phyloP scores from a whole-genome alignment of 306 rosid genomes.

The Dryas alaskensis region DNA sequence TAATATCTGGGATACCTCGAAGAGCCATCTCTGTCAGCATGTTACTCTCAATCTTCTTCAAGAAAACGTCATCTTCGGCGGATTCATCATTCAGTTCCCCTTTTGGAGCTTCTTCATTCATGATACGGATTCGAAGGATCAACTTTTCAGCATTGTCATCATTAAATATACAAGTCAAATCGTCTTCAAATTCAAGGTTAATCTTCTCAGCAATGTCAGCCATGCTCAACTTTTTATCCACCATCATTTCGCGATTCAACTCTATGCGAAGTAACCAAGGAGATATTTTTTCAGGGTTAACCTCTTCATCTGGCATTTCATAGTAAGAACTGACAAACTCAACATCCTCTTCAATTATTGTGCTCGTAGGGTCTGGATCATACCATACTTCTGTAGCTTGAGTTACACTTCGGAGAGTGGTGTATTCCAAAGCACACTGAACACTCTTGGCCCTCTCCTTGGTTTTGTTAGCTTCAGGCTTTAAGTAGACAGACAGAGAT shows the following conservation, averaged over 20 bases:
- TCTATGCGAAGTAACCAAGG: conserved; percentile 99
- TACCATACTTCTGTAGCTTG: conserved; percentile 99
- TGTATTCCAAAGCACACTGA: conserved; percentile 97
- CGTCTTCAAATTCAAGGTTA: conserved; percentile 85
- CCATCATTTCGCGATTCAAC: conserved; percentile 99
- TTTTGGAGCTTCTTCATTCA: conserved; percentile 95
- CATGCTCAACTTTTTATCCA: conserved; percentile 98
- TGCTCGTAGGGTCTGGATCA: conserved; percentile 95
- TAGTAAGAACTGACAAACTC: conserved; percentile 89
- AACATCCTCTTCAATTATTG: conserved; percentile 85
- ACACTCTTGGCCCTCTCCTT: conserved; percentile 97
- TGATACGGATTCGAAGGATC: conserved; percentile 91
- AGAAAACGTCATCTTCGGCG: conserved; percentile 95
- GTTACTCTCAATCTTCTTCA: conserved; percentile 94
- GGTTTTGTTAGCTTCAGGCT: conserved; percentile 77
- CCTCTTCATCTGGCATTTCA: conserved; percentile 99
- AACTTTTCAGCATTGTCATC: conserved; percentile 96
- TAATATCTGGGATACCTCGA: conserved; percentile 90
- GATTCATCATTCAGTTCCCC: conserved; percentile 90
- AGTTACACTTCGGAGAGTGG: conserved; percentile 93
- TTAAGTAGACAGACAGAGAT: conserved; percentile 81
- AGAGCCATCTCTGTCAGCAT: conserved; percentile 99
- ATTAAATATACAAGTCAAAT: conserved; percentile 90
- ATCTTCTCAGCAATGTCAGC: conserved; percentile 99
- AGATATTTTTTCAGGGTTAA: conserved; percentile 87